A percentile compares a stretch with the other conserved stretches of the same genome.
These are phyloP conservation scores for Yarrowia galli DNA, from an alignment of 1,139 yeast species.

Conservation along the genomic window DNA sequence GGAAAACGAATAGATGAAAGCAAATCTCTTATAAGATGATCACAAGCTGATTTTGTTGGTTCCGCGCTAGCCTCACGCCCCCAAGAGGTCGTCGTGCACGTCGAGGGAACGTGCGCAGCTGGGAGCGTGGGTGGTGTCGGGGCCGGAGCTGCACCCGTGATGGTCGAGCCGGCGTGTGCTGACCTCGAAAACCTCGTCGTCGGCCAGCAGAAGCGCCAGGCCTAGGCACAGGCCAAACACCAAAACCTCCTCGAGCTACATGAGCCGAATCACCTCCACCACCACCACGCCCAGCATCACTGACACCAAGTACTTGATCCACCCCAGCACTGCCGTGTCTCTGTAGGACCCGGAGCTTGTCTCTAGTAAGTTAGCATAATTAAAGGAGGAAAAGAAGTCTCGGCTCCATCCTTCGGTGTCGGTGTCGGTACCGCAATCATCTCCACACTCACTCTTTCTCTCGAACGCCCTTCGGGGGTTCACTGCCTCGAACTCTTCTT, in stretches of 20 bases:
- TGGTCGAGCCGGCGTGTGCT: background rate
- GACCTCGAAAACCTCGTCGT: background rate
- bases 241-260: constrained; percentile 32
- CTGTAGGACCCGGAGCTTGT: constrained; percentile 33
- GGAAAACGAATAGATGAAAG: background rate
- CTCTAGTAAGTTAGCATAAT: constrained; percentile 36
- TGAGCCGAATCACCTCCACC: constrained; percentile 28
- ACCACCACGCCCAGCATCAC: constrained; percentile 32
- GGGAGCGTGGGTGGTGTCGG: background rate
- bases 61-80: constrained; percentile 29
- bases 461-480: constrained; percentile 27
- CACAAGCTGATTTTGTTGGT: constrained; percentile 17
- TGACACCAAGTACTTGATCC: constrained; percentile 34
- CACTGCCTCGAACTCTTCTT: constrained; percentile 19
- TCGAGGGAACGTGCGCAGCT: constrained; percentile 2
- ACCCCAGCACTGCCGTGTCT: constrained; percentile 35
- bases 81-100: constrained; percentile 20
- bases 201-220: constrained; percentile 19
- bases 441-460: constrained; percentile 33
- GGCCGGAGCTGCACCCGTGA: background rate
- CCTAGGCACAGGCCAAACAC: constrained; percentile 5
- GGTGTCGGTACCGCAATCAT: constrained; percentile 9
- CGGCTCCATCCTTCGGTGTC: constrained; percentile 3
- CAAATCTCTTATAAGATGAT: constrained; percentile 13
- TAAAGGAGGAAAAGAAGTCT: constrained; percentile 27